Base-by-base conservation (phyloP, 192 early-diverging fungal genomes). In the Mortierella hygrophila region DNA sequence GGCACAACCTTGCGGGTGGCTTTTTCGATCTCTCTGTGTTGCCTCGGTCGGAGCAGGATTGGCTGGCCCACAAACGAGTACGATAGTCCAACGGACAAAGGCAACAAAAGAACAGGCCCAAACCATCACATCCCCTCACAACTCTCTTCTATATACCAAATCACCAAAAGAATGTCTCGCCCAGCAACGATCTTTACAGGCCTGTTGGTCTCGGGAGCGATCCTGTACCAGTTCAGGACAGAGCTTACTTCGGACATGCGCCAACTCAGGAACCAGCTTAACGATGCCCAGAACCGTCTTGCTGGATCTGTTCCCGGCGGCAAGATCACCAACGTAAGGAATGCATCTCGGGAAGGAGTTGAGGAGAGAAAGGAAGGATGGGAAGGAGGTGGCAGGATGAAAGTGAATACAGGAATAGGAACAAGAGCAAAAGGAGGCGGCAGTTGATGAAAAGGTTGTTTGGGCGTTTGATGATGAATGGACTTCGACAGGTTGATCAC, bases 241-340 rank as follows among this genome's bases (percentile, higher is more conserved):
- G 83, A 85, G 68, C 78, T 85, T 46, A 70, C 83, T 40, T 85
- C 83, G 49, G 83, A 85, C 78, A 85, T 85, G 78, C 83, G 70
- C 60, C 74, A 80, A 60, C 75, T 85, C 75, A 80, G 75, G 57
- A 85, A 80, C 68, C 83, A 85, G 75, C 52, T 85, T 46, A 76
- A n/a, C 63, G 83, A 85, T 74, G 84, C 81, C 40, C 84, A 86
- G 79, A 86, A 86, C 72, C 84, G 84, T 49, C 79, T 86, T 32
- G 75, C 84, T 37, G 84, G 84, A 86, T 86, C 84, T 70, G 79
- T 86, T 32, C 84, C 84, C 37, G 84, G 84, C 42, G 81, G 60
- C 78, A 80, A 86, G 84, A 86, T 86, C 32, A 81, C 75, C 72
- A 81, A 81, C 54, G 84, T 86, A 86, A 86, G 71, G 57, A 38